Percentiles rank a stretch among this genome's conserved stretches.
Evolutionary conservation across 768 basidiomycete species (phyloP).

Genomic region (Tylopilus cervinicoccineus): DNA sequence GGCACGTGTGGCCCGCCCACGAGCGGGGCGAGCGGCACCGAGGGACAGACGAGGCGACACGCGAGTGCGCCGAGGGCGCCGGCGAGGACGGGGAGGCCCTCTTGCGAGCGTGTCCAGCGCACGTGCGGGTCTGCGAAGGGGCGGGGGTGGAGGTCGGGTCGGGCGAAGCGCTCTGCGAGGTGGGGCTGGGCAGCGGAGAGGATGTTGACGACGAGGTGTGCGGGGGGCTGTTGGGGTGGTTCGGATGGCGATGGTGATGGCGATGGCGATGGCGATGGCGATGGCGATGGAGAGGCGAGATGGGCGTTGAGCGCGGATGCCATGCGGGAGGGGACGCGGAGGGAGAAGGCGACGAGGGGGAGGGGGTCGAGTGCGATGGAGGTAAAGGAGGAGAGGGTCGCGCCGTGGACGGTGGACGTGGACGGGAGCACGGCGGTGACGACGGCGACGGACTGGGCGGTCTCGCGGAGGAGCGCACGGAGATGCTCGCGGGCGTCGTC

Average conservation of each 20-base stretch:
- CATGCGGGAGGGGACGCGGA: conserved; percentile 88
- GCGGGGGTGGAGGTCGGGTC: conserved; percentile 60
- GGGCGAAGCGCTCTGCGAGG: conserved; percentile 66
- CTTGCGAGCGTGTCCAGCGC: conserved; percentile 39
- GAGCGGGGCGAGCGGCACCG: conserved; percentile 60
- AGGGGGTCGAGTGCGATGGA: conserved; percentile 87
- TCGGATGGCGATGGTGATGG: background rate
- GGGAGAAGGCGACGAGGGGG: conserved; percentile 85
- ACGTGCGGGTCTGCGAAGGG: conserved; percentile 46
- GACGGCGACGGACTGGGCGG: conserved; percentile 83
- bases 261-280: background rate
- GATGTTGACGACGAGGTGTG: conserved; percentile 76
- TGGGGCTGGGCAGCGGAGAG: conserved; percentile 64
- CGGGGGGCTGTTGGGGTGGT: too few species aligned
- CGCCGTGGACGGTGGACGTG: conserved; percentile 64
- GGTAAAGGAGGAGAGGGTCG: conserved; percentile 90
- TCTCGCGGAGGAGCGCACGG: conserved; percentile 62
- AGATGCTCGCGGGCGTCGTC: conserved; percentile 30
- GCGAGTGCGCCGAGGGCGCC: conserved; percentile 67
- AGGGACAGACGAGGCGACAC: conserved; percentile 60
- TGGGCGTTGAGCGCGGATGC: conserved; percentile 51
- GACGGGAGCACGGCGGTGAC: conserved; percentile 63
- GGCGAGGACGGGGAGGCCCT: conserved; percentile 57
- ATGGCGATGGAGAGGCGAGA: background rate
- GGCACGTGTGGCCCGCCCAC: conserved; percentile 20